phyloP scores from a whole-genome alignment of 106 monocot species.

The Phalaenopsis equestris region DNA sequence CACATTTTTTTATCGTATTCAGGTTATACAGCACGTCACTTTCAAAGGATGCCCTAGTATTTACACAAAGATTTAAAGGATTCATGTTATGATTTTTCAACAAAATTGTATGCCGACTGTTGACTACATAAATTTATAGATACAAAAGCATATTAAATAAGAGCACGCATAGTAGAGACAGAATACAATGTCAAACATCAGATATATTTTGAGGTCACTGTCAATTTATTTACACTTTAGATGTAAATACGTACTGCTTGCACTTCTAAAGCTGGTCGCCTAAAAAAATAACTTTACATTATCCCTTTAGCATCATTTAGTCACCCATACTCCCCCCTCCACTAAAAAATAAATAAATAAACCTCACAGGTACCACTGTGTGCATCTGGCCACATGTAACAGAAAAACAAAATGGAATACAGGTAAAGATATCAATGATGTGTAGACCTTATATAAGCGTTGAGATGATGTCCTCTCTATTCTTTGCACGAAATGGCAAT shows the following conservation, averaged over 20 bases:
- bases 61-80: too few relatives aligned
- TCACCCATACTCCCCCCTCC: neutral
- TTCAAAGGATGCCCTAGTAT: too few relatives aligned
- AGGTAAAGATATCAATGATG: neutral
- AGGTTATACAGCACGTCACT: too few relatives aligned
- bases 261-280: too few relatives aligned
- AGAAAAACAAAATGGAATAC: conserved; percentile 5
- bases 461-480: conserved; percentile 94
- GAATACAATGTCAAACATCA: neutral
- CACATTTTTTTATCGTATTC: too few relatives aligned
- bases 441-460: conserved; percentile 70
- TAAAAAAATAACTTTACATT: too few relatives aligned
- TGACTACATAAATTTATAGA: too few relatives aligned
- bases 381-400: neutral
- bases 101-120: too few relatives aligned
- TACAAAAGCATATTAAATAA: too few relatives aligned
- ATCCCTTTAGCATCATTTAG: neutral
- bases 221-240: neutral
- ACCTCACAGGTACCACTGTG: too few relatives aligned
- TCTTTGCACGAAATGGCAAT: conserved; percentile 95
- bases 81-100: too few relatives aligned
- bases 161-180: neutral
- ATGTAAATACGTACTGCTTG: too few relatives aligned
- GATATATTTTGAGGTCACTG: neutral
- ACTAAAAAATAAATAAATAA: neutral